Percentiles rank a stretch among this genome's conserved stretches.
Conservation (phyloP, 2,329 filamentous ascomycete genomes). For the Verticillium tricorpus region DNA sequence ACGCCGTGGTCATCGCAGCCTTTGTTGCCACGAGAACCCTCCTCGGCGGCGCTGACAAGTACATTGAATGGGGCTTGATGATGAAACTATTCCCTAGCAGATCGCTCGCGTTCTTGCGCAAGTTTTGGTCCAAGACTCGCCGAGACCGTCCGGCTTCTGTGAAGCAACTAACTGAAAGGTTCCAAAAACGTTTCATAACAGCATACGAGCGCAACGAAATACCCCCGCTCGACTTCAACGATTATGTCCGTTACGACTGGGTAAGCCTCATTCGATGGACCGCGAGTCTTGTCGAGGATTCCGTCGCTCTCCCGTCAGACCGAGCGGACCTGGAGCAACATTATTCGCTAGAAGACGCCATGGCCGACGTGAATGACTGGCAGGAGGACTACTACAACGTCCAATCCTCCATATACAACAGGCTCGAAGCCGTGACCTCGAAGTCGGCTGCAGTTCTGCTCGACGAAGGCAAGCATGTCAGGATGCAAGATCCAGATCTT, state of each 20-base stretch:
- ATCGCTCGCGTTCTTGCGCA: constrained; percentile 45
- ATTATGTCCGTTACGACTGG: constrained; percentile 66
- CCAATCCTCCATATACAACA: constrained; percentile 50
- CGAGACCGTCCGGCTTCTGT: constrained; percentile 49
- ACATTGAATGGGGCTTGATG: constrained; percentile 58
- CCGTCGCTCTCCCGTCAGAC: constrained; percentile 43
- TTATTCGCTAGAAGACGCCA: constrained; percentile 34
- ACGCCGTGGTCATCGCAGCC: constrained; percentile 41
- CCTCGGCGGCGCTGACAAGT: constrained; percentile 55
- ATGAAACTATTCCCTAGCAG: constrained; percentile 50
- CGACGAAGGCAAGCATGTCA: constrained; percentile 7
- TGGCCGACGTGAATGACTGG: constrained; percentile 36
- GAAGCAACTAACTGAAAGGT: constrained; percentile 53
- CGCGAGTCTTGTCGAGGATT: constrained; percentile 21
- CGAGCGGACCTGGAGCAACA: constrained; percentile 37
- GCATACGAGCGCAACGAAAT: constrained; percentile 63
- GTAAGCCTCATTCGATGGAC: constrained; percentile 62
- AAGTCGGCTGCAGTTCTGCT: constrained; percentile 37
- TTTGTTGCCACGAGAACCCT: constrained; percentile 55
- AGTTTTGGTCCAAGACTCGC: constrained; percentile 50
- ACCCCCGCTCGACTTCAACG: constrained; percentile 57
- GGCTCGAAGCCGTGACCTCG: constrained; percentile 50
- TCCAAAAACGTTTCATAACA: constrained; percentile 60
- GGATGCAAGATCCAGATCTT: constrained; percentile 20
- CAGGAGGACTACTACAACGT: constrained; percentile 53